These are phyloP conservation scores for Huntiella savannae DNA, from an alignment of 2,329 filamentous ascomycete species.

Conservation along the genomic window DNA sequence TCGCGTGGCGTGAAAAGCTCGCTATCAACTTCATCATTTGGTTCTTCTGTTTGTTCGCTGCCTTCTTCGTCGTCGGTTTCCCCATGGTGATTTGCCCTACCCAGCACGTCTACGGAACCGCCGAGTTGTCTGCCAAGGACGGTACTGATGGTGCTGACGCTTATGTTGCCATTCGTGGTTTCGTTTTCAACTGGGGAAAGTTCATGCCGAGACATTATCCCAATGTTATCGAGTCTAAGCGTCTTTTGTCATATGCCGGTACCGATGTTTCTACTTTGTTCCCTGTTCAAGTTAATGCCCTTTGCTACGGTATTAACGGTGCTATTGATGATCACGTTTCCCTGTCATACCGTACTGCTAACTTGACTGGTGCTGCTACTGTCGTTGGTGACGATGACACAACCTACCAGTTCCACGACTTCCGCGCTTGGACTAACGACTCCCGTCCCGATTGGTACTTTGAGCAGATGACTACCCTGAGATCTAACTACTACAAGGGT, in stretches of 20 bases:
- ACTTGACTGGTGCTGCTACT: constrained; percentile 48
- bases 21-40: constrained; percentile 98
- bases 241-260: constrained; percentile 61
- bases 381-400: constrained; percentile 47
- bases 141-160: constrained; percentile 47
- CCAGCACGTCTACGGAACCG: constrained; percentile 67
- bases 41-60: constrained; percentile 56
- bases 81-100: constrained; percentile 77
- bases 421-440: constrained; percentile 67
- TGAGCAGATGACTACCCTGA: constrained; percentile 67
- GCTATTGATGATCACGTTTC: constrained; percentile 50
- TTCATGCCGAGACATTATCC: constrained; percentile 70
- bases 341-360: constrained; percentile 63
- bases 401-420: constrained; percentile 79
- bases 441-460: constrained; percentile 79
- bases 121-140: constrained; percentile 55
- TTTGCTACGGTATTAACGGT: constrained; percentile 63
- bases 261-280: constrained; percentile 76
- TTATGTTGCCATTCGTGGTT: constrained; percentile 69
- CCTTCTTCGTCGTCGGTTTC: constrained; percentile 83
- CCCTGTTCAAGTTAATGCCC: constrained; percentile 79
- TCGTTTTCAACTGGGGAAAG: constrained; percentile 63
- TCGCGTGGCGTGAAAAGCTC: constrained; percentile 91
- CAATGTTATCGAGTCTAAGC: constrained; percentile 33
- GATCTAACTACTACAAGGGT: constrained; percentile 66